Percentiles rank a stretch among this genome's conserved stretches.
Conservation (phyloP, 2,329 filamentous ascomycete genomes). For the Chaetomiaceae sp. region DNA sequence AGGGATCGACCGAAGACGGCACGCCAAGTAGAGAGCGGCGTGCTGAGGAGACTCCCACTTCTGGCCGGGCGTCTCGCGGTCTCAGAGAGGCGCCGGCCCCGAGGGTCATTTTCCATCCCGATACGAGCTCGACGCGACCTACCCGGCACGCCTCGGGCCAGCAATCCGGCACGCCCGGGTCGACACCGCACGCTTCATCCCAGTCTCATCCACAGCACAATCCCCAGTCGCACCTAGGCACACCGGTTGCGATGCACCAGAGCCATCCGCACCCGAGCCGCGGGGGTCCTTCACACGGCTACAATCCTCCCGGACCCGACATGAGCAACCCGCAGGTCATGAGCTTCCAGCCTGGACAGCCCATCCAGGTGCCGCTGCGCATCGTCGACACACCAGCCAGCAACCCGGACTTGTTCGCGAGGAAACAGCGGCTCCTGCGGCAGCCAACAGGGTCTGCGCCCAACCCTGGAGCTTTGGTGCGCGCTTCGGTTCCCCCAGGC, state of each 20-base stretch:
- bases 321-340: slow-evolving; percentile 55
- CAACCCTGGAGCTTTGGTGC: slow-evolving; percentile 41
- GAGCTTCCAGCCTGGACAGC: slow-evolving; percentile 61
- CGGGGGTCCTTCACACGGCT: slow-evolving; percentile 40
- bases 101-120: slow-evolving; percentile 77
- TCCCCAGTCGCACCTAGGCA: slow-evolving; percentile 26
- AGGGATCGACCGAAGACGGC: slow-evolving; percentile 54
- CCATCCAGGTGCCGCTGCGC: slow-evolving; percentile 58
- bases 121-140: slow-evolving; percentile 59
- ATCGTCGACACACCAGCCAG: slow-evolving; percentile 70
- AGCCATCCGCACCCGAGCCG: slow-evolving; percentile 25
- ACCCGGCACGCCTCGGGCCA: slow-evolving; percentile 51
- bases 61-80: slow-evolving; percentile 55
- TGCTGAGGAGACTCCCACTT: slow-evolving; percentile 44
- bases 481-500: slow-evolving; percentile 21
- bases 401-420: slow-evolving; percentile 61
- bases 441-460: slow-evolving; percentile 37
- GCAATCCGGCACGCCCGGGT: slow-evolving; percentile 19
- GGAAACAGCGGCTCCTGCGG: slow-evolving; percentile 43
- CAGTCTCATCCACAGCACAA: slow-evolving; percentile 24
- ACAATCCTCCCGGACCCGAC: slow-evolving; percentile 50
- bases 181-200: slow-evolving; percentile 20
- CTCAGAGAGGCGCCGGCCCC: slow-evolving; percentile 79
- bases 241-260: slow-evolving; percentile 24
- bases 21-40: slow-evolving; percentile 51